Base-by-base conservation (phyloP, 148 eudicot genomes). In the Cornus controversa region DNA sequence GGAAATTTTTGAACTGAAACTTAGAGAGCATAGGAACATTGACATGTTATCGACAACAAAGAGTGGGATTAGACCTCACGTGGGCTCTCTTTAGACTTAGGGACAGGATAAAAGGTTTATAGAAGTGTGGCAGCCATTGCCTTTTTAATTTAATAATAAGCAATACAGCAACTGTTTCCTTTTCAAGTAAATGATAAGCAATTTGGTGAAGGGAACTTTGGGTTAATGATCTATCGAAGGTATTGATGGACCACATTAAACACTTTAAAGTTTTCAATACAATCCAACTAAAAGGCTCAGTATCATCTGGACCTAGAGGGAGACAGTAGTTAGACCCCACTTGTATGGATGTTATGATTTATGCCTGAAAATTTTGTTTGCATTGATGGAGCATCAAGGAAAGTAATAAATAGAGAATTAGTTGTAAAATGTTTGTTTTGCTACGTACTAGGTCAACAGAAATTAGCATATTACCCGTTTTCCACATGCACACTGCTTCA, bases 91-190 rank as follows among this genome's bases (percentile, higher is more conserved):
- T 36, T 71, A 37, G 29, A 16, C 36, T 37, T 45, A 18, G 73
- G 42, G 76, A 75, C 79, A 75, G 66, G 82, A 78, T 81, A 73
- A 82, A 71, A 66, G 73, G 72, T 40, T 73, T 10, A 81, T 34
- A 8, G 71, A 22, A 60, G 31, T 28, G 47, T 79, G 31, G 78
- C 65, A 50, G 45, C 72, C 7, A 66, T 67, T 76, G 27, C 45
- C 66, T 76, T 67, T 67, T 27, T 29, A 76, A 69, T 37, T 66
- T 58, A 67, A 22, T 0, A 8, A 40, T 5, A 70, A 67, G 23
- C 72, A 69, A 22, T 8, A 40, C 45, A 40, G 78, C 65, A 50
- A 65, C 65, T 15, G 27, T 67, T 67, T 28, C 45, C 66, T 76
- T 67, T 67, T 27, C 11, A 67, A 69, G 27, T 75, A 69, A 69